A percentile compares a stretch with the other conserved stretches of the same genome.
phyloP scores from a whole-genome alignment of 805 yeast genomes.

The Zygotorulaspora sp. region DNA sequence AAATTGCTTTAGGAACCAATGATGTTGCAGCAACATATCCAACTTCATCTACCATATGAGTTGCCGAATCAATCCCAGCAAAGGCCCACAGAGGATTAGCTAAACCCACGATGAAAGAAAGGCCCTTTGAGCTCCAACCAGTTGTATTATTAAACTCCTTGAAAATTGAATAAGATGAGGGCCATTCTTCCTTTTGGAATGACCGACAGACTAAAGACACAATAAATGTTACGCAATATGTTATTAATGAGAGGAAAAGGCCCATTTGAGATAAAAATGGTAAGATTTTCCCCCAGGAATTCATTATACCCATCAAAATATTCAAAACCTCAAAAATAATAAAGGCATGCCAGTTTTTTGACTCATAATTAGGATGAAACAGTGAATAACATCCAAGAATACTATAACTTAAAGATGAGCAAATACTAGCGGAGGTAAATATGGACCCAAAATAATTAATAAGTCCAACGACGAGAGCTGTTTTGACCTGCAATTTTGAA shows the following conservation, averaged over 20 bases:
- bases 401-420: conserved; percentile 49
- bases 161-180: conserved; percentile 50
- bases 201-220: conserved; percentile 49
- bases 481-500: conserved; percentile 6
- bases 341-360: conserved; percentile 52
- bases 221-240: conserved; percentile 51
- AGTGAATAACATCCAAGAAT: conserved; percentile 48
- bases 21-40: conserved; percentile 26
- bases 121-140: conserved; percentile 56
- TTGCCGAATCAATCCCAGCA: conserved; percentile 64
- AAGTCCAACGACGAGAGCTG: conserved; percentile 47
- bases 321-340: conserved; percentile 46
- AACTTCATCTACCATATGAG: conserved; percentile 65
- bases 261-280: conserved; percentile 49
- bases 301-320: conserved; percentile 41
- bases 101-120: conserved; percentile 66
- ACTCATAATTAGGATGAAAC: conserved; percentile 35
- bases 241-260: conserved; percentile 47
- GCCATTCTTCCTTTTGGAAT: conserved; percentile 41
- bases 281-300: conserved; percentile 47
- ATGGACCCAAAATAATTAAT: conserved; percentile 59
- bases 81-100: conserved; percentile 69
- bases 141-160: conserved; percentile 49
- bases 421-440: conserved; percentile 58
- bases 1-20: conserved; percentile 56